A percentile compares a stretch with the other conserved stretches of the same genome.
Conservation (phyloP, 805 yeast species). For the Starmera caribaea region DNA sequence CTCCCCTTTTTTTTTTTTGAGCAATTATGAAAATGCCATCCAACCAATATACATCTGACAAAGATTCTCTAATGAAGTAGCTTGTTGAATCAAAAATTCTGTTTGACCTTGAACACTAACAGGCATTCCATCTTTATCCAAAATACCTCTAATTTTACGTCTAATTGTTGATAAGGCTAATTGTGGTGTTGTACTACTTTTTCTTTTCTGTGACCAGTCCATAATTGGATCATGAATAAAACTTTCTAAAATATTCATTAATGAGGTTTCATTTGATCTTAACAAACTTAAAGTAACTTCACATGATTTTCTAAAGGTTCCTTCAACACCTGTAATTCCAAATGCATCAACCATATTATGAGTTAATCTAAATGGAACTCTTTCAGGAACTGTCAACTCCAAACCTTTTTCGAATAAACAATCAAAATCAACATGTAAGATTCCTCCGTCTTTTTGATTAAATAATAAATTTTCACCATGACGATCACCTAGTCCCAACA, state of each 20-base stretch:
- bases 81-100: conserved; percentile 77
- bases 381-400: conserved; percentile 75
- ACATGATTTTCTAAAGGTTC: conserved; percentile 74
- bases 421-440: conserved; percentile 93
- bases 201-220: conserved; percentile 52
- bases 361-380: conserved; percentile 90
- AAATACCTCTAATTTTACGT: conserved; percentile 74
- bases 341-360: conserved; percentile 82
- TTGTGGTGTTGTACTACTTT: conserved; percentile 40
- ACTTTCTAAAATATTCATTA: conserved; percentile 87
- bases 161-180: conserved; percentile 64
- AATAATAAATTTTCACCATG: conserved; percentile 88
- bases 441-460: conserved; percentile 62
- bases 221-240: conserved; percentile 87
- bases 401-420: conserved; percentile 82
- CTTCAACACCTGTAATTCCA: conserved; percentile 85
- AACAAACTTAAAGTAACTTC: conserved; percentile 73
- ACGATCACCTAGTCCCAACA: conserved; percentile 91
- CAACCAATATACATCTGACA: conserved; percentile 93
- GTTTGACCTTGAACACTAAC: conserved; percentile 91
- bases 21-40: conserved; percentile 40
- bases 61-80: conserved; percentile 60
- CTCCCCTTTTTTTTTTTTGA: too few relatives aligned
- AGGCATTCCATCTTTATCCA: conserved; percentile 74
- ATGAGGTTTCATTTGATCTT: conserved; percentile 68